Conservation (phyloP, 345 rosid species). For the Durio zibethinus region DNA sequence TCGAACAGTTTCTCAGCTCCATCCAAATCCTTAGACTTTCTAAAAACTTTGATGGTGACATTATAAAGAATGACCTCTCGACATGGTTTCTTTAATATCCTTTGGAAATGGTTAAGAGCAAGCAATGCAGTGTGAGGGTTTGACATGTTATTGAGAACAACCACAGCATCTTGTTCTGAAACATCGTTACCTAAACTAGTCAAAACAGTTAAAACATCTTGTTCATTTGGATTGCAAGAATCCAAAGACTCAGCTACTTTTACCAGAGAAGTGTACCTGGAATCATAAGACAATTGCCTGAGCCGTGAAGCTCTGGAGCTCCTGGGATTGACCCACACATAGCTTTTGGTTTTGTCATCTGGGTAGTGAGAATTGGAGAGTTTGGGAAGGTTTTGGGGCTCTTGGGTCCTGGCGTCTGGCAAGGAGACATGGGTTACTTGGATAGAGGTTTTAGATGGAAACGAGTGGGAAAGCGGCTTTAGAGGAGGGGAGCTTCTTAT, state of each 20-base stretch:
- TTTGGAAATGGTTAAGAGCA: constrained; percentile 47
- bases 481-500: constrained; percentile 19
- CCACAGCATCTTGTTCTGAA: constrained; percentile 76
- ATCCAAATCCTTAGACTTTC: constrained; percentile 62
- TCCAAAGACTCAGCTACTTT: constrained; percentile 60
- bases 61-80: constrained; percentile 69
- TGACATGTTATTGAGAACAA: constrained; percentile 74
- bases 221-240: constrained; percentile 38
- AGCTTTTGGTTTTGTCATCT: constrained; percentile 33
- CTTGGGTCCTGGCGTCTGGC: constrained; percentile 37
- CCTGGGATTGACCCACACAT: constrained; percentile 81
- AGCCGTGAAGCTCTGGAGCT: constrained; percentile 74
- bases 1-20: constrained; percentile 66
- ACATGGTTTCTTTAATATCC: constrained; percentile 38
- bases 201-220: constrained; percentile 40
- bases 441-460: constrained; percentile 31
- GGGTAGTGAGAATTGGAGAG: constrained; percentile 24
- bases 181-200: constrained; percentile 46
- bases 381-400: constrained; percentile 20
- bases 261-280: constrained; percentile 71
- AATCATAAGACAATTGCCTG: constrained; percentile 54
- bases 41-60: constrained; percentile 68
- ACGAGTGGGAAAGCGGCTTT: constrained; percentile 20
- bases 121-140: constrained; percentile 60
- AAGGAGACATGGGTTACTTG: constrained; percentile 46